Percentiles rank a stretch among this genome's conserved stretches.
Evolutionary conservation across 202 grass and related monocot genomes (phyloP).

Genomic region (Brachypodium distachyon): DNA sequence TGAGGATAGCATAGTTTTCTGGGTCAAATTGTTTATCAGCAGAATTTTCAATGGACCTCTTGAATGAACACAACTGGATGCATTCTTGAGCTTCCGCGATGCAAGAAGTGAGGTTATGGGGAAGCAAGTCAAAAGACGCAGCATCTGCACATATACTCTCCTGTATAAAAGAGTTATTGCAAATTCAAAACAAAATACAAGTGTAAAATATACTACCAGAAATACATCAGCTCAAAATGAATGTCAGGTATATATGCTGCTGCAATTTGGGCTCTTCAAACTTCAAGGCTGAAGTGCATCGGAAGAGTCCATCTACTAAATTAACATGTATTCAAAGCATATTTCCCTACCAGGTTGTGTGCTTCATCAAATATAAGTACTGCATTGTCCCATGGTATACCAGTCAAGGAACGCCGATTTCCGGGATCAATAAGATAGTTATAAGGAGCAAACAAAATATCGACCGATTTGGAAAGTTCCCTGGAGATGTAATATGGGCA

Average conservation of each 20-base stretch:
- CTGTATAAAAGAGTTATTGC: conserved; percentile 40
- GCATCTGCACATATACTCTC: conserved; percentile 98
- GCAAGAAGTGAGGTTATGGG: conserved; percentile 62
- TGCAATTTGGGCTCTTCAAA: neutral
- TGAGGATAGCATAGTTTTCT: conserved; percentile 99
- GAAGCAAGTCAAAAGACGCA: conserved; percentile 88
- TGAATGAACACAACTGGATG: conserved; percentile 65
- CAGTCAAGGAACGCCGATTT: conserved; percentile 78
- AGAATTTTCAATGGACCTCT: conserved; percentile 57
- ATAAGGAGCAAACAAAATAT: conserved; percentile 98
- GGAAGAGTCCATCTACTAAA: neutral
- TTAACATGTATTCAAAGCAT: neutral
- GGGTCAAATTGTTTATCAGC: conserved; percentile 89
- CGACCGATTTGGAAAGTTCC: conserved; percentile 79
- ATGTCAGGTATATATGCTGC: neutral
- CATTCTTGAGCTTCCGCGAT: conserved; percentile 89
- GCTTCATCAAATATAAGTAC: conserved; percentile 96
- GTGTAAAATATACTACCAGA: neutral
- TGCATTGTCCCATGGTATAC: conserved; percentile 77
- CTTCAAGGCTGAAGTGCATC: neutral
- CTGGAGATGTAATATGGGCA: conserved; percentile 96
- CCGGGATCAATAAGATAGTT: conserved; percentile 98
- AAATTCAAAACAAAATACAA: conserved; percentile 9
- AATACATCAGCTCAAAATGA: neutral
- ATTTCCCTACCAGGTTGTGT: conserved; percentile 74